These are phyloP conservation scores for Seiridium unicorne DNA, from an alignment of 2,329 filamentous ascomycete species.

Conservation along the genomic window DNA sequence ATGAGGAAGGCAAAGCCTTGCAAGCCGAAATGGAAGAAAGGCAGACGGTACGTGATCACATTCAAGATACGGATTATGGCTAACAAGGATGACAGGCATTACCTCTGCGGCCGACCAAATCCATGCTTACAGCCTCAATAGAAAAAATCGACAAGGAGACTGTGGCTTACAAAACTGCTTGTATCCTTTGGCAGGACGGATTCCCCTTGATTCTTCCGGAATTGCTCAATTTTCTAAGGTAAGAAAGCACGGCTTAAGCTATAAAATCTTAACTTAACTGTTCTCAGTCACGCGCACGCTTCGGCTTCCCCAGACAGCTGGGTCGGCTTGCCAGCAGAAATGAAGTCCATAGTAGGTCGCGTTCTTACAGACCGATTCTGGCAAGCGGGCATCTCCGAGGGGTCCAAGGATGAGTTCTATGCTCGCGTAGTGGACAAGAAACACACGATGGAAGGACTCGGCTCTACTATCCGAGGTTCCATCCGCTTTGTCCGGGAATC, in stretches of 20 bases:
- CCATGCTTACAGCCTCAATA: constrained; percentile 86
- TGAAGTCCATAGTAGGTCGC: constrained; percentile 73
- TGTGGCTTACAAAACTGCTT: constrained; percentile 71
- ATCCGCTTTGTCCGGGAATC: constrained; percentile 89
- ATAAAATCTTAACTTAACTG: neutral
- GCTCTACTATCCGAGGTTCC: constrained; percentile 86
- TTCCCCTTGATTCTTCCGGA: constrained; percentile 83
- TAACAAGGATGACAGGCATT: constrained; percentile 37
- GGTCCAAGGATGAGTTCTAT: constrained; percentile 96
- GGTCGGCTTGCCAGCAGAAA: constrained; percentile 71
- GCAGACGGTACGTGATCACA: constrained; percentile 45
- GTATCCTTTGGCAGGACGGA: constrained; percentile 78
- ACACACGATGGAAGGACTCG: constrained; percentile 86
- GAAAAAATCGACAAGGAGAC: constrained; percentile 80
- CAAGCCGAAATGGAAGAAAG: constrained; percentile 78
- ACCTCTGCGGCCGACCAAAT: constrained; percentile 84
- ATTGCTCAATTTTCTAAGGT: constrained; percentile 79
- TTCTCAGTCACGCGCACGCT: constrained; percentile 75
- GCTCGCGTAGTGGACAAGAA: constrained; percentile 87
- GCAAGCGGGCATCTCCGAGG: constrained; percentile 95
- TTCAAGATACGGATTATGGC: too few relatives aligned
- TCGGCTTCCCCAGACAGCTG: constrained; percentile 88
- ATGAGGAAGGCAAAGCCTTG: constrained; percentile 74
- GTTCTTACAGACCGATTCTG: constrained; percentile 95
- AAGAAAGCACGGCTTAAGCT: constrained; percentile 16